Conservation (phyloP, 768 basidiomycete genomes). For the Calocera viscosa region DNA sequence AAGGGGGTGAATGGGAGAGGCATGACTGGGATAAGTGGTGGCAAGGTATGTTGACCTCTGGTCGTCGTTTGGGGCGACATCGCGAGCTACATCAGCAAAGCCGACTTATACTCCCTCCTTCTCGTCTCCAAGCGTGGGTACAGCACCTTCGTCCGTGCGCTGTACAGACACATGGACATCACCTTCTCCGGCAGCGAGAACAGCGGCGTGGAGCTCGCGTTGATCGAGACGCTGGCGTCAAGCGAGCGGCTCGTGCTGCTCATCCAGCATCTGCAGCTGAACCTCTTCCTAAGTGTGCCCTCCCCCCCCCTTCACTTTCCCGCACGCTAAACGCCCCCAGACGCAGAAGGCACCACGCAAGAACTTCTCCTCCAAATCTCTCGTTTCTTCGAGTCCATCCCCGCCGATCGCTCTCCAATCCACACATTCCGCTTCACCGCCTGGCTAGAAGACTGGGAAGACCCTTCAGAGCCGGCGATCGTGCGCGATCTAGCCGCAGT, state of each 20-base stretch:
- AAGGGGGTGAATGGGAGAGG: too few species aligned
- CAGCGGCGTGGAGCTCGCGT: neutral
- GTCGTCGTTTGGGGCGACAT: too few species aligned
- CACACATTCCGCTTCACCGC: neutral
- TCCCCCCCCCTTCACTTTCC: neutral
- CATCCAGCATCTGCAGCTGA: neutral
- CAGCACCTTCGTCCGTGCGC: neutral
- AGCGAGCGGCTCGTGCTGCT: neutral
- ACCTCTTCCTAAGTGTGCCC: neutral
- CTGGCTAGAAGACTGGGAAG: slow-evolving; percentile 3
- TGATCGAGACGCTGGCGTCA: neutral
- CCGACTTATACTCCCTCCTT: neutral
- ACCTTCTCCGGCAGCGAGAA: neutral
- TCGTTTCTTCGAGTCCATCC: slow-evolving; percentile 1
- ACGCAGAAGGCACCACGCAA: neutral
- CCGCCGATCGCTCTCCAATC: neutral
- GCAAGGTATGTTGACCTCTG: too few species aligned
- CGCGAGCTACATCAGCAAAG: too few species aligned
- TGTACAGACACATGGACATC: slow-evolving; percentile 6
- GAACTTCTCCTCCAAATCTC: neutral
- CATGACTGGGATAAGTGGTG: too few species aligned
- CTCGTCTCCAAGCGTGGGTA: neutral
- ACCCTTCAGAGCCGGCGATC: neutral
- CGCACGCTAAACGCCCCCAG: neutral
- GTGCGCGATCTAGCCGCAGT: neutral